Base-by-base conservation (phyloP, 2,329 filamentous ascomycete species). In the Apiospora arundinis region DNA sequence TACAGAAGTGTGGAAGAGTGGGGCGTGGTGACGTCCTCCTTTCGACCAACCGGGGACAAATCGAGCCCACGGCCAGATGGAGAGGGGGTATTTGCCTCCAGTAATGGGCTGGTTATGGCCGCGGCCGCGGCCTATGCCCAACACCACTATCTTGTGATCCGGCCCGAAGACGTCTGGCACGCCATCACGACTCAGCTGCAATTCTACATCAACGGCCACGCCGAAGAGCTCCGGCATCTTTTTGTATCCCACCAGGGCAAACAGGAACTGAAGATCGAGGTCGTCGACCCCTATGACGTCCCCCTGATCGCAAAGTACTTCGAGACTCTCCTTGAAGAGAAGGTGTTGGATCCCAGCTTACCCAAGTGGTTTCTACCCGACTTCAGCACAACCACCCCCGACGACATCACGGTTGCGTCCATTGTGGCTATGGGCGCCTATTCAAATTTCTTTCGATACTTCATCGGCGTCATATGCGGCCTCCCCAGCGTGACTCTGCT, bases 401-500 rank as follows among this genome's bases (percentile, higher is more conserved):
- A 74, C 0, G 88, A 90, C 74, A 75, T 75, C 7, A 77, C 83
- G 0, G 80, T 84, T 1, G 84, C 84, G 0, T 78, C 83, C 0
- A 79, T 89, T 3, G 66, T 87, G 1, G 85, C 89, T 79, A 88
- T 89, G 86, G 85, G 83, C 1, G 77, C 82, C 0, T 77, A 88
- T 79, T 83, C 87, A 74, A 80, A 83, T 25, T 89, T 87, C 73
- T 89, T 88, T 71, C 16, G 66, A 0, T 85, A 83, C 73, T 70
- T 4, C 0, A 74, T 74, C 14, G 63, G 18, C 0, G 70, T 80
- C 0, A 18, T 25, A 0, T 89, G 87, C 73, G 87, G 87, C 0
- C 79, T 90, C 2, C 88, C 88, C 0, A 83, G 82, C 0, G 85
- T 89, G 0, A 89, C 87, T 0, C 77, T 90, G 1, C 80, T 86